Evolutionary conservation across 2,329 filamentous ascomycete genomes (phyloP).

Genomic region (Fusarium sp.): DNA sequence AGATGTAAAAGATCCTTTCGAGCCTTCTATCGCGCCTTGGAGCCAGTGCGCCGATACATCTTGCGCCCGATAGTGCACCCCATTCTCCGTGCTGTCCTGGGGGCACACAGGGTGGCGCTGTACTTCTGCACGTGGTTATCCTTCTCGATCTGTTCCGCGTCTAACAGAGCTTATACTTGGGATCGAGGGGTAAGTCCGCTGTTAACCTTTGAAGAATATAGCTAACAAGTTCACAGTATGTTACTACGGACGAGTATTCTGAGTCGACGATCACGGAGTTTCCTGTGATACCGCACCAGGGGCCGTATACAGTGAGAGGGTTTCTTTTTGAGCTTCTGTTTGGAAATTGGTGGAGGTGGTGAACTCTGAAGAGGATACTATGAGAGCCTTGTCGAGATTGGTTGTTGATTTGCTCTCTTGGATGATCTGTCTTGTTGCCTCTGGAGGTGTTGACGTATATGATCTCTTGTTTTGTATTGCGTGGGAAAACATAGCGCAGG

Average conservation of each 20-base stretch:
- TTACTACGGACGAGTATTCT: background rate
- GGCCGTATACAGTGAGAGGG: background rate
- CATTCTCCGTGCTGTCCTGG: background rate
- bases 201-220: background rate
- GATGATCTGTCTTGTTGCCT: background rate
- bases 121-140: background rate
- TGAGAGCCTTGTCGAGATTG: background rate
- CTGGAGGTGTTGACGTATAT: background rate
- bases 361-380: background rate
- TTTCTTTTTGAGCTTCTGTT: background rate
- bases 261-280: background rate
- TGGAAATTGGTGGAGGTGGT: background rate
- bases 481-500: too few relatives aligned
- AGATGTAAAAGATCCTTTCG: background rate
- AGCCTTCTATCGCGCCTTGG: background rate
- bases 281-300: background rate
- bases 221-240: background rate
- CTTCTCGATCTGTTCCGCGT: background rate
- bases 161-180: background rate
- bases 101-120: background rate
- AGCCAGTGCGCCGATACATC: background rate
- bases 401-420: background rate
- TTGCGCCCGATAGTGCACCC: background rate
- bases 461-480: background rate
- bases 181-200: background rate